Conservation (phyloP, 2,329 filamentous ascomycete genomes). For the Trichophyton equinum region DNA sequence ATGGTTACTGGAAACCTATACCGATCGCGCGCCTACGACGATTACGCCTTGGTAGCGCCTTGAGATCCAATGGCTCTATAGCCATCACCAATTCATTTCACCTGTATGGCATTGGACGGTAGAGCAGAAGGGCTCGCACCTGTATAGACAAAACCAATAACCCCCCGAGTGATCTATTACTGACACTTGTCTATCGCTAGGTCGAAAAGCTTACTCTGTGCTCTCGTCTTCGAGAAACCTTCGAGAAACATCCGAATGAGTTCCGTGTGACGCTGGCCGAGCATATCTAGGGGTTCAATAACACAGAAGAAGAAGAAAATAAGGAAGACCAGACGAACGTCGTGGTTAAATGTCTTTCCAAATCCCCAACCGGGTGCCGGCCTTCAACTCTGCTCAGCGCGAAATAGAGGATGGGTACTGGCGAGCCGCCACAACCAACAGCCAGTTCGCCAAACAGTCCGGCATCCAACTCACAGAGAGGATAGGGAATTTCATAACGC, state of each 20-base stretch:
- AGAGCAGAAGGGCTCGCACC: background rate
- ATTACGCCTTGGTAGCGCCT: background rate
- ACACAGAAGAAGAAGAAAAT: background rate
- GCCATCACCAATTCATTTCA: background rate
- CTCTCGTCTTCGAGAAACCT: background rate
- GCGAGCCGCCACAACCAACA: constrained; percentile 35
- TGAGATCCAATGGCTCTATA: background rate
- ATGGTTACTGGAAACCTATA: background rate
- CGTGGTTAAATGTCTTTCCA: constrained; percentile 40
- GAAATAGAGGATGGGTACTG: constrained; percentile 54
- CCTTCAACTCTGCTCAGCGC: constrained; percentile 53
- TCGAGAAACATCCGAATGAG: background rate
- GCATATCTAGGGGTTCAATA: background rate
- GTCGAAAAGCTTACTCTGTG: background rate
- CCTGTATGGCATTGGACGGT: background rate
- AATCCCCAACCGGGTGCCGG: constrained; percentile 56
- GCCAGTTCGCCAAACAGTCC: constrained; percentile 16
- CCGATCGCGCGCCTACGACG: background rate
- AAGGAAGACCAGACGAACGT: background rate
- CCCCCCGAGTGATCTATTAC: background rate
- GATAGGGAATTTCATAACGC: constrained; percentile 53
- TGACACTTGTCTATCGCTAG: background rate
- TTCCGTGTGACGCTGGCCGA: background rate
- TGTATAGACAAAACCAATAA: background rate
- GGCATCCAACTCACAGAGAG: constrained; percentile 45